Base-by-base conservation (phyloP, 208 protist species). In the Trypanosoma brucei region DNA sequence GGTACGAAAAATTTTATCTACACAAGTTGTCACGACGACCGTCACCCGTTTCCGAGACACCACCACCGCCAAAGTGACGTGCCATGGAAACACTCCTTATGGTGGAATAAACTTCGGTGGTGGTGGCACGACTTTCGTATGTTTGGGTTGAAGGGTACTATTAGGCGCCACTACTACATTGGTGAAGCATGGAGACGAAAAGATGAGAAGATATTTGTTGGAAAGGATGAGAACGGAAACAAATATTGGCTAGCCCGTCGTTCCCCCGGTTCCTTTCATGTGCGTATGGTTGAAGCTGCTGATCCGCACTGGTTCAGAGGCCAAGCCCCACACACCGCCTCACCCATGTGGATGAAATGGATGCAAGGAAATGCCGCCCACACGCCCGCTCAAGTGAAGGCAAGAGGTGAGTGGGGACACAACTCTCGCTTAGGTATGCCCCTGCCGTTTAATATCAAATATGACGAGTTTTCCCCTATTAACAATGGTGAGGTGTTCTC, bases 141-240 rank as follows among this genome's bases (percentile, higher is more conserved):
- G 86, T 95, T 95, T 64, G 89, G 89, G 35, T 78, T 95, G 51
- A 82, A 73, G 59, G 86, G 83, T n/a, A 79, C 83, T 6, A 9
- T 95, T 5, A 52, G 67, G 44, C 76, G 76, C 61, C 86, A 93
- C 70, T 81, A 85, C 64, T 95, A 95, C 78, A 85, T 93, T 69
- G 86, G 86, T 30, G 89, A 95, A 69, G 34, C 78, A 1, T 95
- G 89, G 86, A 81, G 89, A 30, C 72, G 84, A 40, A 91, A 92
- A 77, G 89, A 93, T 68, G 89, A 95, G 72, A 91, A 92, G 73
- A 95, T 95, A 70, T 95, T 95, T 69, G 83, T 89, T 39, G 89
- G 89, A 37, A 95, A 92, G 68, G 89, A 95, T 56, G 89, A 95
- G 57, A 91, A 91, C 72, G 89, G 89, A 58, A 95, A 93, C 73